Evolutionary conservation across 169 alveolate genomes (phyloP).

Genomic region (Babesia divergens): DNA sequence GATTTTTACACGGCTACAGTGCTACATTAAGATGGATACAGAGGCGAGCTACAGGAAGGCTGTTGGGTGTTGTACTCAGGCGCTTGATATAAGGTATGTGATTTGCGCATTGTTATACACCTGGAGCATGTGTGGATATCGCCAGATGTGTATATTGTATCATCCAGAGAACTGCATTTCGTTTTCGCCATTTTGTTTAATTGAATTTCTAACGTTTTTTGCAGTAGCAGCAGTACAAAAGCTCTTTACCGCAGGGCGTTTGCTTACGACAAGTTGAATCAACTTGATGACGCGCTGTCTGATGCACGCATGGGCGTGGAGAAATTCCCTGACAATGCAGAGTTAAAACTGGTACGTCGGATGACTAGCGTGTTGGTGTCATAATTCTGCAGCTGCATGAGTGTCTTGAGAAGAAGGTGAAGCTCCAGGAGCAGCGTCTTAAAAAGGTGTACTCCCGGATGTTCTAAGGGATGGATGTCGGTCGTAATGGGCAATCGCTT

Average conservation of each 20-base stretch:
- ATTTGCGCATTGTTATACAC: neutral
- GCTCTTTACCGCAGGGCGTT: conserved; percentile 56
- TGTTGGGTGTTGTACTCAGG: conserved; percentile 28
- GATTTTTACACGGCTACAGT: neutral
- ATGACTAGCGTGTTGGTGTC: too few relatives aligned
- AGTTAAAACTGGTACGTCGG: conserved; percentile 28
- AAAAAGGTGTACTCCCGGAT: conserved; percentile 55
- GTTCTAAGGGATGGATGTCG: conserved; percentile 11
- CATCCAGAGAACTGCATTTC: too few relatives aligned
- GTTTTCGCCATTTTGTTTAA: neutral
- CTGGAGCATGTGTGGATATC: neutral
- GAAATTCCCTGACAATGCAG: conserved; percentile 32
- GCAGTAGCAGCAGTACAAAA: conserved; percentile 39
- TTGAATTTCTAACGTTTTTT: neutral
- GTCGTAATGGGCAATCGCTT: neutral
- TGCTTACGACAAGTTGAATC: conserved; percentile 59
- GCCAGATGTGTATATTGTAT: too few relatives aligned
- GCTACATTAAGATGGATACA: conserved; percentile 51
- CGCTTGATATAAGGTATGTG: conserved; percentile 38
- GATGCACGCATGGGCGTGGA: conserved; percentile 33
- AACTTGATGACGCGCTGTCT: conserved; percentile 43
- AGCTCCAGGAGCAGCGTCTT: conserved; percentile 39
- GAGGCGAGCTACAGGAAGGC: conserved; percentile 35
- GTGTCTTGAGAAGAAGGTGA: conserved; percentile 30
- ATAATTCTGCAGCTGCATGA: conserved; percentile 21